These are phyloP conservation scores for Artemisia argyi DNA, from an alignment of 129 eudicot species.

Conservation along the genomic window DNA sequence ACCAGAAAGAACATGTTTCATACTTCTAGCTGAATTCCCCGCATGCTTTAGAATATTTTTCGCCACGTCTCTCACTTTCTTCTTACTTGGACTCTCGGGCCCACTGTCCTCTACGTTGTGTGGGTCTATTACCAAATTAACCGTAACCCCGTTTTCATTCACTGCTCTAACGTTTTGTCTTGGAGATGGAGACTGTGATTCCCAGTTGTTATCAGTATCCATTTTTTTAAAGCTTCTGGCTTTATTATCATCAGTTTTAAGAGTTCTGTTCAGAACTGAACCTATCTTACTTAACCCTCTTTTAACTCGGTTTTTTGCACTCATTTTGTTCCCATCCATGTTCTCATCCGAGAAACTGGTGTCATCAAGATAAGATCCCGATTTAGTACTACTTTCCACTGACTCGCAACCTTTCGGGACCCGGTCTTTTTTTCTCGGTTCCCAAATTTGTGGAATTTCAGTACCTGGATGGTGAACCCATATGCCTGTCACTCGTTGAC, in stretches of 20 bases:
- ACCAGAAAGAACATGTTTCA: constrained; percentile 51
- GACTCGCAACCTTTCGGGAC: constrained; percentile 28
- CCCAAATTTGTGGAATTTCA: constrained; percentile 82
- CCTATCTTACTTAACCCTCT: constrained; percentile 39
- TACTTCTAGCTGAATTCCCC: constrained; percentile 65
- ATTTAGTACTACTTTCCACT: constrained; percentile 32
- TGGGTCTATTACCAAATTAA: constrained; percentile 47
- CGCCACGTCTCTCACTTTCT: constrained; percentile 52
- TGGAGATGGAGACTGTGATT: constrained; percentile 44
- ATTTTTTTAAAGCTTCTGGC: constrained; percentile 18
- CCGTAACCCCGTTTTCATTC: constrained; percentile 46
- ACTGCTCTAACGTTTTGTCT: constrained; percentile 53
- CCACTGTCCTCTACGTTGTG: constrained; percentile 40
- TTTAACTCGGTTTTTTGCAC: constrained; percentile 27
- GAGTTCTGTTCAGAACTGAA: constrained; percentile 30
- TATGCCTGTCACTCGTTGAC: constrained; percentile 70
- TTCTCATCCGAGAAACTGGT: constrained; percentile 29
- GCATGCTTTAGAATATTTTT: constrained; percentile 68
- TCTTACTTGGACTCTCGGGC: constrained; percentile 37
- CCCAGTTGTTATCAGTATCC: constrained; percentile 30
- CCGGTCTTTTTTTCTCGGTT: constrained; percentile 67
- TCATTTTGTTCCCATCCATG: constrained; percentile 22
- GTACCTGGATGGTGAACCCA: constrained; percentile 95
- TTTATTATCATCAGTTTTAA: constrained; percentile 27
- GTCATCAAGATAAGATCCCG: constrained; percentile 25